Percentiles rank a stretch among this genome's conserved stretches.
These are phyloP conservation scores for Yamadazyma tumulicola DNA, from an alignment of 805 yeast species.

Conservation along the genomic window DNA sequence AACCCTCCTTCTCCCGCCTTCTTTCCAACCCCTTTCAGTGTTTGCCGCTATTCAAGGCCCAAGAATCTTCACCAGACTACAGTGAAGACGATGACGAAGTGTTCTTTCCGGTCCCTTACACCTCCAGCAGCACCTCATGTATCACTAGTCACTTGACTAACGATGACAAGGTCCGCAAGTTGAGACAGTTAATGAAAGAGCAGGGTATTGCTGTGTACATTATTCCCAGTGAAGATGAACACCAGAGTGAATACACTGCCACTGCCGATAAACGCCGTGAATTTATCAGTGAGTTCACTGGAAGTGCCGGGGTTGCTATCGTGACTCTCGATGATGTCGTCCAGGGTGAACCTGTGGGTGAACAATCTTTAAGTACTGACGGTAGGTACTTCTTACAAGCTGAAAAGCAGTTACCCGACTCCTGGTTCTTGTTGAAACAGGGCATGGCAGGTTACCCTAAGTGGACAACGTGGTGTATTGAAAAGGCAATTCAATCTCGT, in stretches of 20 bases:
- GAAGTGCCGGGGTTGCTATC: slow-evolving; percentile 92
- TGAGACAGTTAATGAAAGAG: slow-evolving; percentile 63
- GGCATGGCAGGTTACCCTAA: slow-evolving; percentile 66
- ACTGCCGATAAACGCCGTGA: slow-evolving; percentile 77
- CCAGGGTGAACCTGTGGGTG: slow-evolving; percentile 43
- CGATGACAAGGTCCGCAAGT: slow-evolving; percentile 52
- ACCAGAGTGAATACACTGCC: slow-evolving; percentile 86
- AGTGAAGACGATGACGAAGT: slow-evolving; percentile 10
- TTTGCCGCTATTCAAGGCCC: slow-evolving; percentile 14
- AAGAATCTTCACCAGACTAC: slow-evolving; percentile 4
- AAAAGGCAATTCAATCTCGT: slow-evolving; percentile 52
- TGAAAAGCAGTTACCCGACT: slow-evolving; percentile 67
- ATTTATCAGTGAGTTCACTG: slow-evolving; percentile 84
- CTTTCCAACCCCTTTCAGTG: slow-evolving; percentile 23
- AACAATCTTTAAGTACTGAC: slow-evolving; percentile 85
- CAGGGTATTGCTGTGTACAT: slow-evolving; percentile 68
- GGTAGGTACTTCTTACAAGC: slow-evolving; percentile 96
- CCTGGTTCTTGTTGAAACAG: slow-evolving; percentile 80
- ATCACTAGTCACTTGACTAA: slow-evolving; percentile 38
- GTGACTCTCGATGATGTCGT: slow-evolving; percentile 47
- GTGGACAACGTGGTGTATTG: slow-evolving; percentile 74
- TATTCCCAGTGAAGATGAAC: slow-evolving; percentile 89
- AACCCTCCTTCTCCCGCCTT: slow-evolving; percentile 17
- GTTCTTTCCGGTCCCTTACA: slow-evolving; percentile 27
- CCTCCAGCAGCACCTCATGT: slow-evolving; percentile 2